phyloP scores from a whole-genome alignment of 1,284 basidiomycete genomes.

The Veloboletus limbatus region DNA sequence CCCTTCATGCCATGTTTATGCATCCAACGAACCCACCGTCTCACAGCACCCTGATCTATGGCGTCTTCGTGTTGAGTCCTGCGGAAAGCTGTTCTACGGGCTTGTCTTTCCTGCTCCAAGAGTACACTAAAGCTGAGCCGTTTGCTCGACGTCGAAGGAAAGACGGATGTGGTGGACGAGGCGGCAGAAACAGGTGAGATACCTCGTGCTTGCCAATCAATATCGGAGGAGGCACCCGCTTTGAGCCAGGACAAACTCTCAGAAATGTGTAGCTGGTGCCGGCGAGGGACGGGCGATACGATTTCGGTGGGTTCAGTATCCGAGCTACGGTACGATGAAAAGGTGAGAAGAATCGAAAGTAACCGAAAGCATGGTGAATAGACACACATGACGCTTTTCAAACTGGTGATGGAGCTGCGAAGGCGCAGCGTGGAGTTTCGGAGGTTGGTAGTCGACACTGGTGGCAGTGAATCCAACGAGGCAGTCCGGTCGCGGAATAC shows the following conservation, averaged over 20 bases:
- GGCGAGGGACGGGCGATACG: conserved; percentile 53
- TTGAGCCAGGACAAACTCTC: conserved; percentile 54
- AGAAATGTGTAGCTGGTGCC: conserved; percentile 51
- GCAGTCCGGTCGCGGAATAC: conserved; percentile 10
- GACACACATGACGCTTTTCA: conserved; percentile 19
- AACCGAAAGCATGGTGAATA: background rate
- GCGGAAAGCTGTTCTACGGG: conserved; percentile 16
- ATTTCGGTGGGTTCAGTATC: conserved; percentile 40
- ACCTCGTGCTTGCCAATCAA: conserved; percentile 15
- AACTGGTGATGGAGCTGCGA: conserved; percentile 17
- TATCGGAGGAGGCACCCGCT: conserved; percentile 30
- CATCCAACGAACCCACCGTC: conserved; percentile 74
- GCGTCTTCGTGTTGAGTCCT: conserved; percentile 16
- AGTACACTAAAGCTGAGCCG: conserved; percentile 38
- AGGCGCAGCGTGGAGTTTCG: conserved; percentile 14
- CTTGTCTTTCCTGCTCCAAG: conserved; percentile 33
- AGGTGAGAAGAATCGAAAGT: background rate
- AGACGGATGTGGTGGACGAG: conserved; percentile 37
- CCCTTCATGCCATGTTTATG: conserved; percentile 59
- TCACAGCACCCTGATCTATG: conserved; percentile 48
- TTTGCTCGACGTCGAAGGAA: conserved; percentile 18
- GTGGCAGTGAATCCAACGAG: conserved; percentile 18
- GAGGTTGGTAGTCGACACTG: background rate
- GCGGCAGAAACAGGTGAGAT: conserved; percentile 46
- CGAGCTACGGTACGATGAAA: conserved; percentile 7